These are phyloP conservation scores for Verbena officinalis DNA, from an alignment of 257 asterid species.

Conservation along the genomic window DNA sequence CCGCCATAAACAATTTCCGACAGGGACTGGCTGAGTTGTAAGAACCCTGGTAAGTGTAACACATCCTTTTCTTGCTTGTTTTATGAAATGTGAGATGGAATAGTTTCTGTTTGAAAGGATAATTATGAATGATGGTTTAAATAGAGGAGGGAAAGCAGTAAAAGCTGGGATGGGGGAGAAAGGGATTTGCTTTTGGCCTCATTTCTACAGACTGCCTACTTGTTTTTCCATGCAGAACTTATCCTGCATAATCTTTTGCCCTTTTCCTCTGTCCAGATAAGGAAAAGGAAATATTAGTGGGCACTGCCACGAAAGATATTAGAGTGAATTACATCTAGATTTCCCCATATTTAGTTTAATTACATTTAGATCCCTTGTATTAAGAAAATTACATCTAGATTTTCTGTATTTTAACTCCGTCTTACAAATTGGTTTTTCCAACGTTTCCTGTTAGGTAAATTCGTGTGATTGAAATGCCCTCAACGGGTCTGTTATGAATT, in stretches of 20 bases:
- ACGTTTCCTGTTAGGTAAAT: no score
- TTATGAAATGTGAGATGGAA: conserved; percentile 13
- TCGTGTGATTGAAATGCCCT: no score
- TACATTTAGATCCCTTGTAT: no score
- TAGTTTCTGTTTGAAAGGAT: conserved; percentile 2
- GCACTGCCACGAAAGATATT: no score
- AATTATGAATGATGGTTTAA: conserved; percentile 19
- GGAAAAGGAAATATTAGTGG: no score
- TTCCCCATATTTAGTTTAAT: no score
- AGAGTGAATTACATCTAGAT: no score
- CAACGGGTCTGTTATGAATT: no score
- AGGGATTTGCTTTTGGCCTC: conserved; percentile 33
- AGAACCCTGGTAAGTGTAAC: conserved; percentile 29
- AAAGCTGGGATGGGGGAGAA: conserved; percentile 21
- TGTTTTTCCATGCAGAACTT: conserved; percentile 21
- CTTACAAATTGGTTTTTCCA: no score
- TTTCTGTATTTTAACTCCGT: no score
- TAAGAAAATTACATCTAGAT: no score
- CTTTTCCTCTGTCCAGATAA: no score
- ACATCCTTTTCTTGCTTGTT: conserved; percentile 25
- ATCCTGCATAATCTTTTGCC: background rate
- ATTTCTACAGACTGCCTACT: background rate
- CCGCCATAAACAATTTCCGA: background rate
- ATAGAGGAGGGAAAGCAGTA: conserved; percentile 26
- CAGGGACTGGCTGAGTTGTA: background rate